Conservation (phyloP, 257 asterid species). For the Gentiana dahurica region DNA sequence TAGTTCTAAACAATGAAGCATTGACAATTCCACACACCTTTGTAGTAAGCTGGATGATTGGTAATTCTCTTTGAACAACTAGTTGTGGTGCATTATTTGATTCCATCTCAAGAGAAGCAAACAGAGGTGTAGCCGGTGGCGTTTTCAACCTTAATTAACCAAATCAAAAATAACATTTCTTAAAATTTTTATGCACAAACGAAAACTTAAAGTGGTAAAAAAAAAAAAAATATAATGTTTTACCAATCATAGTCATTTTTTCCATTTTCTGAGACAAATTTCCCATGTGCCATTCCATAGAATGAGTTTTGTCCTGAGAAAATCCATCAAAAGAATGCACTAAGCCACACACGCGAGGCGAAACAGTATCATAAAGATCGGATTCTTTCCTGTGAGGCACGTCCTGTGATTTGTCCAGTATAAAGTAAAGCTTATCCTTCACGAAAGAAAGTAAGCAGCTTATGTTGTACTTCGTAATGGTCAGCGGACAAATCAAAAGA, state of each 20-base stretch:
- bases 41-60: conserved; percentile 53
- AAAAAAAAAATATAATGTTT: not conserved
- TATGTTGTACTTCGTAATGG: too few relatives aligned
- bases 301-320: conserved; percentile 42
- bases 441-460: too few relatives aligned
- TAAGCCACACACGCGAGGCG: too few relatives aligned
- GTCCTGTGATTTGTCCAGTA: too few relatives aligned
- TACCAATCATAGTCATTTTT: conserved; percentile 79
- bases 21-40: conserved; percentile 30
- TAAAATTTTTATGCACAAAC: not conserved
- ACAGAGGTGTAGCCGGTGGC: conserved; percentile 81
- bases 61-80: conserved; percentile 41
- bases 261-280: conserved; percentile 31
- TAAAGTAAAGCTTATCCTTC: too few relatives aligned
- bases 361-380: too few relatives aligned
- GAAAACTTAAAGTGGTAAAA: not conserved
- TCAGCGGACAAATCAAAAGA: too few relatives aligned
- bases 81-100: conserved; percentile 32
- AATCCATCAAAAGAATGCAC: conserved; percentile 1
- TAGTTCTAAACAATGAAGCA: too few relatives aligned
- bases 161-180: not conserved
- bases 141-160: conserved; percentile 51
- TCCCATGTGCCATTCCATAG: conserved; percentile 40
- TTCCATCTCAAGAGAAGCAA: conserved; percentile 86
- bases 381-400: too few relatives aligned